Percentiles rank a stretch among this genome's conserved stretches.
Conservation (phyloP, 768 basidiomycete species). For the Lactifluus pinguis region DNA sequence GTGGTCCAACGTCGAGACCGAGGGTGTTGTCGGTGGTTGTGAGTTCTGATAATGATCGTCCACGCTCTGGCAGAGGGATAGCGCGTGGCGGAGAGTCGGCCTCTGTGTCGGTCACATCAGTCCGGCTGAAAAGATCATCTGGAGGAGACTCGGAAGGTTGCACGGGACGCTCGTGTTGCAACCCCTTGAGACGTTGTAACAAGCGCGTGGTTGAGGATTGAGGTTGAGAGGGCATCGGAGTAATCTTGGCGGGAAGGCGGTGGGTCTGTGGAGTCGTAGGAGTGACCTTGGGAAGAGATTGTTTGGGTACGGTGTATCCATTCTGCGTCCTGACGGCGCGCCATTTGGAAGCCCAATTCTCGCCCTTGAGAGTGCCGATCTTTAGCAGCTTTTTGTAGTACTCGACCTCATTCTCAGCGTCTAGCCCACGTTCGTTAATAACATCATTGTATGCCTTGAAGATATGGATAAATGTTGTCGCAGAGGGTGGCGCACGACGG, state of each 20-base stretch:
- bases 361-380: conserved; percentile 70
- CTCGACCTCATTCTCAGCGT: conserved; percentile 64
- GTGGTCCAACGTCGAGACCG: conserved; percentile 23
- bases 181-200: conserved; percentile 11
- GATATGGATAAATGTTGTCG: conserved; percentile 71
- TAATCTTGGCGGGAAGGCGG: background rate
- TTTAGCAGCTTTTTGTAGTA: conserved; percentile 80
- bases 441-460: conserved; percentile 82
- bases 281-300: conserved; percentile 6
- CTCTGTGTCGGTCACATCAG: conserved; percentile 6
- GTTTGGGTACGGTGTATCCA: conserved; percentile 27
- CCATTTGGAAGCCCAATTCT: conserved; percentile 82
- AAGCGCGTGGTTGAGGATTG: conserved; percentile 15
- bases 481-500: conserved; percentile 50
- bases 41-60: conserved; percentile 2
- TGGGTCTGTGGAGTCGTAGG: background rate
- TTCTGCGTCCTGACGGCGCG: conserved; percentile 51
- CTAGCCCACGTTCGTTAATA: conserved; percentile 63
- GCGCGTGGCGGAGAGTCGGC: background rate
- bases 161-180: conserved; percentile 4
- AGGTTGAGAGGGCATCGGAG: background rate
- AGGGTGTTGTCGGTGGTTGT: conserved; percentile 24
- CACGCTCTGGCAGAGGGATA: background rate
- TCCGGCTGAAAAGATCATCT: conserved; percentile 10
- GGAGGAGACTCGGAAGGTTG: conserved; percentile 5